phyloP scores from a whole-genome alignment of 2,329 filamentous ascomycete genomes.

The Fusarium ramigenum region DNA sequence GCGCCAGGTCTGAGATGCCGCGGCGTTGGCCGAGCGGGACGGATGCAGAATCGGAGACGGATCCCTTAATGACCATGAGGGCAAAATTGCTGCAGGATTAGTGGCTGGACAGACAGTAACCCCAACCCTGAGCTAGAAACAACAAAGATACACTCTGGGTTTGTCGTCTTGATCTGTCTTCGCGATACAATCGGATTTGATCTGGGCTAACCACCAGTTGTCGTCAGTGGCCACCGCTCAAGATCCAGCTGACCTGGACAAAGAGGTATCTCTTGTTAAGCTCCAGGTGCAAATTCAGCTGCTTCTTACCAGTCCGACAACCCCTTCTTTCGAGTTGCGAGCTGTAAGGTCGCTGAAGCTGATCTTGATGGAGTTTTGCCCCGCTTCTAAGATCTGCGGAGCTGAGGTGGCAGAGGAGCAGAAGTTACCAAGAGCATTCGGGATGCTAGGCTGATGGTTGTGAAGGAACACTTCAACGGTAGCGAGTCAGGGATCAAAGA shows the following conservation, averaged over 20 bases:
- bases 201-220: neutral
- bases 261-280: neutral
- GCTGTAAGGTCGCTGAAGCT: constrained; percentile 22
- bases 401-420: constrained; percentile 31
- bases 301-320: constrained; percentile 7
- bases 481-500: constrained; percentile 28
- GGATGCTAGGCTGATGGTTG: constrained; percentile 17
- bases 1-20: constrained; percentile 63
- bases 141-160: neutral
- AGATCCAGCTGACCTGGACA: neutral
- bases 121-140: constrained; percentile 26
- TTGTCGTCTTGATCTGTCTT: neutral
- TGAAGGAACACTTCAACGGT: constrained; percentile 11
- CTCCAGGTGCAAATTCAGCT: neutral
- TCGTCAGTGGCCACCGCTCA: constrained; percentile 6
- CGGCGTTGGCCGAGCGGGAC: constrained; percentile 67
- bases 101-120: constrained; percentile 26
- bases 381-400: constrained; percentile 37
- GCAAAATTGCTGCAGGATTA: constrained; percentile 42
- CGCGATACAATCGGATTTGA: constrained; percentile 4
- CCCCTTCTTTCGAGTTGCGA: constrained; percentile 9
- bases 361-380: constrained; percentile 28
- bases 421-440: constrained; percentile 14
- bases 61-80: constrained; percentile 65
- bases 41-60: constrained; percentile 54